These are phyloP conservation scores for Apophysomyces trapeziformis DNA, from an alignment of 371 early-diverging fungal species.

Conservation along the genomic window DNA sequence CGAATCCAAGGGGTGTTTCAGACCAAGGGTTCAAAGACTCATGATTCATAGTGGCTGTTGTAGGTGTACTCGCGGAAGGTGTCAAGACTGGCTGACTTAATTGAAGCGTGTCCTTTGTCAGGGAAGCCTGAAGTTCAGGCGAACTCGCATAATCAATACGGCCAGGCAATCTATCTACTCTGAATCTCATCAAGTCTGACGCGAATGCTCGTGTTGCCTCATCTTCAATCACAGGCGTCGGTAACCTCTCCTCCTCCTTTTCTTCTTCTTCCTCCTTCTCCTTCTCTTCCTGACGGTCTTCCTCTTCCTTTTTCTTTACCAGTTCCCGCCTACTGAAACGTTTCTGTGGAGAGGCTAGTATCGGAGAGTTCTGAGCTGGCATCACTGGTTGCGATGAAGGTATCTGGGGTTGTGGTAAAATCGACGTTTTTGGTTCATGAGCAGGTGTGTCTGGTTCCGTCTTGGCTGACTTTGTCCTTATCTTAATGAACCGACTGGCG, in stretches of 20 bases:
- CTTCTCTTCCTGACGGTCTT: constrained; percentile 8
- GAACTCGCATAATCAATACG: constrained; percentile 13
- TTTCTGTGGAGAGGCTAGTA: constrained; percentile 8
- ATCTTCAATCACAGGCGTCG: constrained; percentile 35
- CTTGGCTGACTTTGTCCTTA: constrained; percentile 2
- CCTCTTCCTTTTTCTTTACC: constrained; percentile 1
- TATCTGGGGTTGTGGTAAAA: constrained; percentile 7
- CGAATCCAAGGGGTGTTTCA: constrained; percentile 11
- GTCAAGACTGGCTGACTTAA: constrained; percentile 20
- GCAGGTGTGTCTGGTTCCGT: constrained; percentile 12
- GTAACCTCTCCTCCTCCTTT: constrained; percentile 17
- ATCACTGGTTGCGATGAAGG: constrained; percentile 10
- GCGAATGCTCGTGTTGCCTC: constrained; percentile 53
- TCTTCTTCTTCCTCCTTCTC: constrained; percentile 24
- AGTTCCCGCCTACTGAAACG: too few relatives aligned
- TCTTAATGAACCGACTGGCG: constrained; percentile 22
- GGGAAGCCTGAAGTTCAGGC: constrained; percentile 23
- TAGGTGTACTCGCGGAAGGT: constrained; percentile 26
- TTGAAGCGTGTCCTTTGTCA: constrained; percentile 20
- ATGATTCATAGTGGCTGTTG: constrained; percentile 11
- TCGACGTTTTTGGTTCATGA: background rate
- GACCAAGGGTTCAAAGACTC: constrained; percentile 20
- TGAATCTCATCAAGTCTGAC: constrained; percentile 31
- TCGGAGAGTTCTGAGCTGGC: background rate
- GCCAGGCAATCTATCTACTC: constrained; percentile 9